These are phyloP conservation scores for Kodamaea fungicola DNA, from an alignment of 1,139 yeast genomes.

Conservation along the genomic window DNA sequence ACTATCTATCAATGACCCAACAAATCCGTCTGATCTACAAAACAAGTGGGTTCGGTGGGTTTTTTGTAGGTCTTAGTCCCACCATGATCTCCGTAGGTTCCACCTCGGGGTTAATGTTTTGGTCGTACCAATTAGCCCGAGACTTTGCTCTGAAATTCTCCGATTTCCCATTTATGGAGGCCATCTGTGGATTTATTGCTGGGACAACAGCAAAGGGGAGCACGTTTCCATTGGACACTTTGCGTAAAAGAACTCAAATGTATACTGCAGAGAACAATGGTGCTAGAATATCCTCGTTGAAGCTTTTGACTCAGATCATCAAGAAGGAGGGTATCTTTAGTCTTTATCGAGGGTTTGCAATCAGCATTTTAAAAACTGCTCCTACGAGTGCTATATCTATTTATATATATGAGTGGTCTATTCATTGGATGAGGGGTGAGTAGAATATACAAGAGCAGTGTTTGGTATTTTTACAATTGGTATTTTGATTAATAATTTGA, in stretches of 20 bases:
- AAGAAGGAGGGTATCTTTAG: constrained; percentile 60
- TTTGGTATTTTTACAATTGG: background rate
- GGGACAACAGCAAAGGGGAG: constrained; percentile 71
- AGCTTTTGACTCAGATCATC: constrained; percentile 37
- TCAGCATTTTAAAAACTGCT: constrained; percentile 71
- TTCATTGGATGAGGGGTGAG: constrained; percentile 6
- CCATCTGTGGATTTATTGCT: constrained; percentile 70
- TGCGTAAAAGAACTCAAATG: constrained; percentile 77
- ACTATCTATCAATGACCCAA: constrained; percentile 46
- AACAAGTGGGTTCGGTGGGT: constrained; percentile 53
- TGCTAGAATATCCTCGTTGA: constrained; percentile 13
- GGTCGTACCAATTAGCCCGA: constrained; percentile 55
- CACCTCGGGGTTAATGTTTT: constrained; percentile 66
- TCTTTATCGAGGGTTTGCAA: constrained; percentile 67
- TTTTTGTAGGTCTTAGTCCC: constrained; percentile 62
- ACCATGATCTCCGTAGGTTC: constrained; percentile 63
- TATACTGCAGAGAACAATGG: constrained; percentile 25
- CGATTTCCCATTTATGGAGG: constrained; percentile 50
- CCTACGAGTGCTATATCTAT: constrained; percentile 82
- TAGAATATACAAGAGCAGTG: background rate
- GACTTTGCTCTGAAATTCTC: constrained; percentile 23
- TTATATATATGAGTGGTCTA: constrained; percentile 57
- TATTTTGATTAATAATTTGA: no score
- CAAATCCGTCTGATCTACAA: constrained; percentile 29
- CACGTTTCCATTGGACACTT: constrained; percentile 82